Conservation (phyloP, 108 stramenopile genomes). For the Aureococcus anophagefferens region DNA sequence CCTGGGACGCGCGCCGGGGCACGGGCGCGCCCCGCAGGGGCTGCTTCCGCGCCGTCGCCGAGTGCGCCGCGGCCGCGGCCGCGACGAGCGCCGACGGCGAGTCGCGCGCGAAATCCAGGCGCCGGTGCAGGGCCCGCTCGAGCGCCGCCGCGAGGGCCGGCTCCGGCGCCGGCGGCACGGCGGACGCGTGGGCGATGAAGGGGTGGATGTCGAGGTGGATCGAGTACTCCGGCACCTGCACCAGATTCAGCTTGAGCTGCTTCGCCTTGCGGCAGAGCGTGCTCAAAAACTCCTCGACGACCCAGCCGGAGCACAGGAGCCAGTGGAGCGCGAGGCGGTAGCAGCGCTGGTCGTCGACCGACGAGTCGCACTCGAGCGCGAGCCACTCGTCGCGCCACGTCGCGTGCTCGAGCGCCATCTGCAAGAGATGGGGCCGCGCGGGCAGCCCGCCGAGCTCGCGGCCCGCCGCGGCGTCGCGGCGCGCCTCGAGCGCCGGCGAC, state of each 20-base stretch:
- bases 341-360: not conserved
- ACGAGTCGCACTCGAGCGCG: constrained; percentile 7
- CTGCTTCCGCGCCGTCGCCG: not conserved
- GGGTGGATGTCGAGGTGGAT: not conserved
- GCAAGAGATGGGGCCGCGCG: not conserved
- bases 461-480: not conserved
- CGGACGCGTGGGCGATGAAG: not conserved
- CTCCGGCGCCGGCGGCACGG: too few species aligned
- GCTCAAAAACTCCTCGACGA: constrained; percentile 12
- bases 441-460: not conserved
- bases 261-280: constrained; percentile 8
- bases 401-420: not conserved
- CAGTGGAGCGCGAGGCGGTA: constrained; percentile 18
- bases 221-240: constrained; percentile 18
- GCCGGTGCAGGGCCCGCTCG: not conserved
- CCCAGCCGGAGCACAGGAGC: constrained; percentile 1
- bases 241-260: not conserved
- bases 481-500: not conserved
- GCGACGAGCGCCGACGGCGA: not conserved
- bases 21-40: not conserved
- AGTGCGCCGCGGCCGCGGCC: not conserved
- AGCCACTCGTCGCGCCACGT: constrained; percentile 13
- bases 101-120: not conserved
- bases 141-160: not conserved
- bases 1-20: too few species aligned